Evolutionary conservation across 2,329 filamentous ascomycete species (phyloP).

Genomic region (Pseudogymnoascus sp.): DNA sequence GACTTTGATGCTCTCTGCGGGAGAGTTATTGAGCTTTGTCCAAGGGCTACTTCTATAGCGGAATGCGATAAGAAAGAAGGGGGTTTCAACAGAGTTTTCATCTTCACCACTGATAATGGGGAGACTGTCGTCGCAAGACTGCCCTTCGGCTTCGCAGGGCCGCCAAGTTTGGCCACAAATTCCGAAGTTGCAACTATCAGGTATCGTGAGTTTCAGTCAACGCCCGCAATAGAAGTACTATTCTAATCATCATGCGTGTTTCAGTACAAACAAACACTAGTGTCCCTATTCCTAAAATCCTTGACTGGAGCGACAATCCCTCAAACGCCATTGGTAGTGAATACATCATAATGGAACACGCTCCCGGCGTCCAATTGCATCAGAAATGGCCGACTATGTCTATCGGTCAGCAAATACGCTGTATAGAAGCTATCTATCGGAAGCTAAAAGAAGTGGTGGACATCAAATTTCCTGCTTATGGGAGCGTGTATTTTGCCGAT

Average conservation of each 20-base stretch:
- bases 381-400: slow-evolving; percentile 28
- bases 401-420: slow-evolving; percentile 22
- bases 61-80: slow-evolving; percentile 36
- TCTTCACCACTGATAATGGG: slow-evolving; percentile 34
- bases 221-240: neutral
- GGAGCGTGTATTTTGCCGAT: slow-evolving; percentile 27
- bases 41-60: slow-evolving; percentile 27
- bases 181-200: slow-evolving; percentile 39
- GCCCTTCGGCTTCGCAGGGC: slow-evolving; percentile 33
- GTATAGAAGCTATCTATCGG: slow-evolving; percentile 14
- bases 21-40: slow-evolving; percentile 30
- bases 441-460: slow-evolving; percentile 15
- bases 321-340: slow-evolving; percentile 29
- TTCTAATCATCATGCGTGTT: neutral
- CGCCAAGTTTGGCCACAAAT: slow-evolving; percentile 29
- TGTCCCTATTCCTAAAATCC: slow-evolving; percentile 34
- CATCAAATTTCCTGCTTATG: slow-evolving; percentile 29
- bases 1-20: slow-evolving; percentile 32
- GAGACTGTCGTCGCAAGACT: slow-evolving; percentile 31
- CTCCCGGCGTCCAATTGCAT: slow-evolving; percentile 26
- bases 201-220: slow-evolving; percentile 28
- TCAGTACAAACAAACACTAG: slow-evolving; percentile 24
- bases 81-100: slow-evolving; percentile 36
- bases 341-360: slow-evolving; percentile 35
- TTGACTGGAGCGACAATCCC: slow-evolving; percentile 34